These are phyloP conservation scores for Colletotrichum noveboracense DNA, from an alignment of 2,329 filamentous ascomycete genomes.

Conservation along the genomic window DNA sequence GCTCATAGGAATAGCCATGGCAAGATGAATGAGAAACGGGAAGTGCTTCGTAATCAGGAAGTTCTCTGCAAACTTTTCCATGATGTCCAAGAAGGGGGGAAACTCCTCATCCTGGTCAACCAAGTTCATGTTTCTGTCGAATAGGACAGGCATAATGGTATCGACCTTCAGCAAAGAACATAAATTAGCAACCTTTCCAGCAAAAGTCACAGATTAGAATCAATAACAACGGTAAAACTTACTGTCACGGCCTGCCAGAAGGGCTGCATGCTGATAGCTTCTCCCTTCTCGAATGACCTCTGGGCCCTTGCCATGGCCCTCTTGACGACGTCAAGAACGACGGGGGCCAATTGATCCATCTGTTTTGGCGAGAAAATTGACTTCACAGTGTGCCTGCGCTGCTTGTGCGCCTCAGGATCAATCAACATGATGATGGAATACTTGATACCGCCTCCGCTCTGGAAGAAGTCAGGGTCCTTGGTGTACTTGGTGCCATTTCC, in stretches of 20 bases:
- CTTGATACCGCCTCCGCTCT: slow-evolving; percentile 4
- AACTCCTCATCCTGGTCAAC: background rate
- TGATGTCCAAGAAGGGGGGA: background rate
- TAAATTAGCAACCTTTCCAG: background rate
- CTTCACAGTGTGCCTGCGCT: background rate
- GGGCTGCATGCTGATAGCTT: background rate
- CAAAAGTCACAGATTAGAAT: rapidly evolving
- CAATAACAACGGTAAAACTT: background rate
- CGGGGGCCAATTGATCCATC: background rate
- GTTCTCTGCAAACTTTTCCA: background rate
- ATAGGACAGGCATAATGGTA: background rate
- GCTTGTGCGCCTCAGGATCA: background rate
- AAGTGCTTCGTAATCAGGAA: background rate
- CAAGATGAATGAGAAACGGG: background rate
- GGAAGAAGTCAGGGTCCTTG: slow-evolving; percentile 1
- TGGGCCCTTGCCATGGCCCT: background rate
- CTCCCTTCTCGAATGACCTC: background rate
- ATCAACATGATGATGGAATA: slow-evolving; percentile 11
- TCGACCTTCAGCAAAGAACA: background rate
- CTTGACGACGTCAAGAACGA: background rate
- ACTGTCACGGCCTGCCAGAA: background rate
- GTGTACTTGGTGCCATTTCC: background rate
- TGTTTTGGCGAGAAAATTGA: background rate
- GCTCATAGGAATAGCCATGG: background rate
- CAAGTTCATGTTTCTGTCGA: background rate